Percentiles rank a stretch among this genome's conserved stretches.
Conservation (phyloP, 768 basidiomycete species). For the Suillus decipiens region DNA sequence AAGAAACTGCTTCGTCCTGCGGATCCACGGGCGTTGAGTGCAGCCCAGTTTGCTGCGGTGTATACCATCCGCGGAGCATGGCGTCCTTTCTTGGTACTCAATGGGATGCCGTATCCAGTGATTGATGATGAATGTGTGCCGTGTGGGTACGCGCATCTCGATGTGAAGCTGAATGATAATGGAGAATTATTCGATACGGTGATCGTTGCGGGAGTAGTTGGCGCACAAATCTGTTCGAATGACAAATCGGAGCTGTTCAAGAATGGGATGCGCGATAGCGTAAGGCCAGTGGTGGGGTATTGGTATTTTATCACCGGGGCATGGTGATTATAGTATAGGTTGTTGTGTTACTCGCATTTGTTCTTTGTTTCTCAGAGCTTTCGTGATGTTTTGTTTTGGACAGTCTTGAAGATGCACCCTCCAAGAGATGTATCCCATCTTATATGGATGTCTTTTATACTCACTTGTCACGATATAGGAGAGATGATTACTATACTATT, state of each 20-base stretch:
- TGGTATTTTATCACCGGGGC: constrained; percentile 26
- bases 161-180: constrained; percentile 32
- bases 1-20: constrained; percentile 34
- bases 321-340: neutral
- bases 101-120: constrained; percentile 34
- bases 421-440: neutral
- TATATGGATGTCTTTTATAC: neutral
- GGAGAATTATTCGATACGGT: constrained; percentile 27
- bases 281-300: constrained; percentile 35
- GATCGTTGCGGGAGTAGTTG: constrained; percentile 34
- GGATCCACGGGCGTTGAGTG: constrained; percentile 26
- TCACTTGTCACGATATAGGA: neutral
- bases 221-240: constrained; percentile 34
- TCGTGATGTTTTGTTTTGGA: neutral
- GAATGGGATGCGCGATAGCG: constrained; percentile 35
- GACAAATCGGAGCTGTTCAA: constrained; percentile 34
- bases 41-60: constrained; percentile 32
- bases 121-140: constrained; percentile 33
- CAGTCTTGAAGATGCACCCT: neutral
- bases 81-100: constrained; percentile 26
- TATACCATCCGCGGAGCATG: constrained; percentile 27
- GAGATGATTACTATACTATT: too few relatives aligned
- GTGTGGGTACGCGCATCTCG: constrained; percentile 30
- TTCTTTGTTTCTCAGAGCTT: neutral
- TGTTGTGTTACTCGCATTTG: neutral